Base-by-base conservation (phyloP, 1,284 basidiomycete genomes). In the Cutaneotrichosporon cavernicola region DNA sequence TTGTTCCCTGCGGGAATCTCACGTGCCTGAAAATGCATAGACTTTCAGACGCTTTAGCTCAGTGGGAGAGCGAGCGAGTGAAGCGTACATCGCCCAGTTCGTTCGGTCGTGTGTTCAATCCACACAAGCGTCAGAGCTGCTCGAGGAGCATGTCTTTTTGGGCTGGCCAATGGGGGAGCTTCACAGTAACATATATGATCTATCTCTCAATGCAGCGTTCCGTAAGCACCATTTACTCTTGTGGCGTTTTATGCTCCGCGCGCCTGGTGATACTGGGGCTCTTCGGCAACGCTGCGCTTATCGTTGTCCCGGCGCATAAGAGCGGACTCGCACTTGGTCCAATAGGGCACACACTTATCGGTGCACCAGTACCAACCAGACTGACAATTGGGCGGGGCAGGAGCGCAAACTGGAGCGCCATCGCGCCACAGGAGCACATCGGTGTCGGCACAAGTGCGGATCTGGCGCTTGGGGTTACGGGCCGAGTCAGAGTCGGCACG, bases 41-140 rank as follows among this genome's bases (percentile, higher is more conserved):
- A 13, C 38, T 40, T 14, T 5, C 16, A 46, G 43, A 46, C 43
- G 43, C 43, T 46, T 46, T 46, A 46, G 43, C 43, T 46, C 43
- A 46, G 43, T 46, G 43, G 43, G 43, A 46, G 43, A 46, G 43
- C 43, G 43, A 46, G 43, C 43, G 43, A 46, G 43, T 46, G 43
- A 46, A 46, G 43, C 43, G 43, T 18, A 18, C 43, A n/a, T 14
- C 18, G 43, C 43, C 18, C 43, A 46, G 43, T 46, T 46, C 43
- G 43, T 46, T 46, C 43, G 43, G 43, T 46, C 43, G 43, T 46
- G 43, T 46, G 43, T 46, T 46, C 43, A 46, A 46, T 46, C 43
- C 43, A 46, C 43, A 46, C 43, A 46, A 46, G 43, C 43, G 43
- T 46, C 43, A 46, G 43, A 13, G 14, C 43, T n/a, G 16, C 43